Percentiles rank a stretch among this genome's conserved stretches.
phyloP scores from a whole-genome alignment of 2,329 filamentous ascomycete species.

The Fusarium goolgardi region DNA sequence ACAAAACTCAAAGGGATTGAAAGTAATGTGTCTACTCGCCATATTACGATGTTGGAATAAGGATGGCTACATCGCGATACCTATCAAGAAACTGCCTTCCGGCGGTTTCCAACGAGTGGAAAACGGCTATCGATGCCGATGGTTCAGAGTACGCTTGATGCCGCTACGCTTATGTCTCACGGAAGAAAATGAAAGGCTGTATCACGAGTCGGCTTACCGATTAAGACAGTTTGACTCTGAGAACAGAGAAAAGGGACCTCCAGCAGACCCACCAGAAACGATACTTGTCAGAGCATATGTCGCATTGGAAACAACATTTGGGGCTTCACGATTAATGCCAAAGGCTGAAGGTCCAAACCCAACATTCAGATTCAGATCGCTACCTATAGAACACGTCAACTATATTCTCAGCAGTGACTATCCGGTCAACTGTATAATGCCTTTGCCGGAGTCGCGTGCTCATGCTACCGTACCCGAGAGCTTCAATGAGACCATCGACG shows the following conservation, averaged over 20 bases:
- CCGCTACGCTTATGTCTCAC: constrained; percentile 8
- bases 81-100: constrained; percentile 11
- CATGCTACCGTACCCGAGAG: neutral
- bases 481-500: neutral
- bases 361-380: neutral
- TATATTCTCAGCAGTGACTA: neutral
- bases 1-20: constrained; percentile 13
- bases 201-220: neutral
- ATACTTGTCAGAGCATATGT: constrained; percentile 16
- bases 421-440: neutral
- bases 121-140: constrained; percentile 13
- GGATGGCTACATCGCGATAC: constrained; percentile 18
- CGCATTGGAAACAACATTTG: neutral
- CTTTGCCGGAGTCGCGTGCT: neutral
- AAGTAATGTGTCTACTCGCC: constrained; percentile 17
- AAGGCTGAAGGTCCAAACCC: neutral
- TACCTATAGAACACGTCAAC: neutral
- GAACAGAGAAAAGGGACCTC: constrained; percentile 2
- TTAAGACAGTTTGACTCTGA: constrained; percentile 17
- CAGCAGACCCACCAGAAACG: constrained; percentile 19
- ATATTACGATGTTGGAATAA: constrained; percentile 18
- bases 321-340: neutral
- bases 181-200: neutral
- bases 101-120: constrained; percentile 15
- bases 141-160: constrained; percentile 18